Evolutionary conservation across 495 filamentous ascomycete genomes (phyloP).

Genomic region (Penicillium cataractarum): DNA sequence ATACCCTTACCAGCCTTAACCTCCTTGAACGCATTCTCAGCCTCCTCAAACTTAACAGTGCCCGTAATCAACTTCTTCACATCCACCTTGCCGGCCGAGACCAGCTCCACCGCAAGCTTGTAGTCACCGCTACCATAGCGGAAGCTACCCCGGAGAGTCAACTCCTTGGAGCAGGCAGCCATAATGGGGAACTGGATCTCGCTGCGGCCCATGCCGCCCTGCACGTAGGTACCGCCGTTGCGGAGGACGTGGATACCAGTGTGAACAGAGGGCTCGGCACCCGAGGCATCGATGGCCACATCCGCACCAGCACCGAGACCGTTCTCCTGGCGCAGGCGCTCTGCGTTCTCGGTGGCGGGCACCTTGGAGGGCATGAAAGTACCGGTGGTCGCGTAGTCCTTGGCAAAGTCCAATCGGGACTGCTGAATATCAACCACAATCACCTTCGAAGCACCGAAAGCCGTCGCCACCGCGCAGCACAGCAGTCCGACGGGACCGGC

Average conservation of each 20-base stretch:
- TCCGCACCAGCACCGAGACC: slow-evolving; percentile 54
- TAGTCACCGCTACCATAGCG: slow-evolving; percentile 60
- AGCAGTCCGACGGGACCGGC: slow-evolving; percentile 59
- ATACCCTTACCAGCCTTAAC: slow-evolving; percentile 54
- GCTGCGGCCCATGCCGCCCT: slow-evolving; percentile 62
- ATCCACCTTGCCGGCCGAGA: slow-evolving; percentile 55
- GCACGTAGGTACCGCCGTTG: slow-evolving; percentile 60
- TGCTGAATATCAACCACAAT: slow-evolving; percentile 59
- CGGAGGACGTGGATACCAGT: slow-evolving; percentile 56
- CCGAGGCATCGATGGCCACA: slow-evolving; percentile 61
- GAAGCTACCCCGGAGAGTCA: slow-evolving; percentile 57
- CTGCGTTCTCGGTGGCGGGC: slow-evolving; percentile 42
- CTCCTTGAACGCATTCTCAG: slow-evolving; percentile 53
- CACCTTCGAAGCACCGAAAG: slow-evolving; percentile 54
- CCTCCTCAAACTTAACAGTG: slow-evolving; percentile 56
- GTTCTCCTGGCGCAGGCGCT: slow-evolving; percentile 46
- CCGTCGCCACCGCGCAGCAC: slow-evolving; percentile 56
- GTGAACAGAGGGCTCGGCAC: slow-evolving; percentile 56
- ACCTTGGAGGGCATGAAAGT: slow-evolving; percentile 47
- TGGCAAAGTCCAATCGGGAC: slow-evolving; percentile 56
- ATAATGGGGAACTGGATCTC: slow-evolving; percentile 61
- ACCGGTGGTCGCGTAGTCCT: slow-evolving; percentile 47
- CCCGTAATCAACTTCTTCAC: slow-evolving; percentile 56
- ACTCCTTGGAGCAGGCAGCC: slow-evolving; percentile 56
- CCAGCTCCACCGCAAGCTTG: slow-evolving; percentile 55